phyloP scores from a whole-genome alignment of 2,329 filamentous ascomycete species.

The Penicillium sp. region DNA sequence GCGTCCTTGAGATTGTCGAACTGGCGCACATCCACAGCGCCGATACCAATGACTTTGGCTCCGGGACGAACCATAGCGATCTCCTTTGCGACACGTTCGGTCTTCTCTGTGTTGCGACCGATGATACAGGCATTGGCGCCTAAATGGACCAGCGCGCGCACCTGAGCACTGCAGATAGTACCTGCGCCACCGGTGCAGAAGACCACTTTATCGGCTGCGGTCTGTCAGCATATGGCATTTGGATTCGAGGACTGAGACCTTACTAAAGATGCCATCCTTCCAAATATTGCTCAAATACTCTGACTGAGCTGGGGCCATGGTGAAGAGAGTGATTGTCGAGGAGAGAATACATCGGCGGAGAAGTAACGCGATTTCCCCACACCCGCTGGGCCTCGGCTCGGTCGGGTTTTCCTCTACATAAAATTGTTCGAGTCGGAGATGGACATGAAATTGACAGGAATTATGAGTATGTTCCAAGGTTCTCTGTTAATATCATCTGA shows the following conservation, averaged over 20 bases:
- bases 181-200: slow-evolving; percentile 95
- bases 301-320: slow-evolving; percentile 64
- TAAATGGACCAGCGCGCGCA: slow-evolving; percentile 80
- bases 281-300: slow-evolving; percentile 77
- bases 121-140: slow-evolving; percentile 93
- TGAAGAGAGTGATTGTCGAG: slow-evolving; percentile 1
- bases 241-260: slow-evolving; percentile 19
- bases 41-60: slow-evolving; percentile 80
- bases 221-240: slow-evolving; percentile 3
- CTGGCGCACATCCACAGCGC: slow-evolving; percentile 66
- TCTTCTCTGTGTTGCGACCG: slow-evolving; percentile 84
- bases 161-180: slow-evolving; percentile 89
- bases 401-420: too few species aligned
- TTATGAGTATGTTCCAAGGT: too few species aligned
- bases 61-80: slow-evolving; percentile 73
- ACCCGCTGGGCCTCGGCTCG: slow-evolving; percentile 18
- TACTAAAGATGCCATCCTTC: slow-evolving; percentile 82
- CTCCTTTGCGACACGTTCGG: slow-evolving; percentile 69
- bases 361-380: slow-evolving; percentile 17
- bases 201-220: slow-evolving; percentile 71
- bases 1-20: slow-evolving; percentile 64
- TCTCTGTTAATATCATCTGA: too few species aligned
- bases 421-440: too few species aligned
- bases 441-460: too few species aligned
- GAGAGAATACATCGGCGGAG: not conserved